A percentile compares a stretch with the other conserved stretches of the same genome.
Evolutionary conservation across 345 rosid species (phyloP).

Genomic region (Passiflora organensis): DNA sequence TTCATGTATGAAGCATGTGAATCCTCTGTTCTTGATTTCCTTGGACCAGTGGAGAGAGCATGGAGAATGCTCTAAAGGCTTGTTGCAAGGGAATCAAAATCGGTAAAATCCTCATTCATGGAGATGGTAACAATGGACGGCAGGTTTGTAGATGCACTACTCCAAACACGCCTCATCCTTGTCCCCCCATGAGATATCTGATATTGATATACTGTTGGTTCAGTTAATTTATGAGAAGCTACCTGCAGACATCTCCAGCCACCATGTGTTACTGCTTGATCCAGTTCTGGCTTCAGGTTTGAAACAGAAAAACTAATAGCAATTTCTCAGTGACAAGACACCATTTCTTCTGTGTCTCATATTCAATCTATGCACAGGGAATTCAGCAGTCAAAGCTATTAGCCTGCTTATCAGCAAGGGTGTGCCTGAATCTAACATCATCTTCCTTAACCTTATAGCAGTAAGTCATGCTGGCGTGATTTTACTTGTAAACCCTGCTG

Average conservation of each 20-base stretch:
- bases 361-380: conserved; percentile 37
- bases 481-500: background rate
- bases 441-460: conserved; percentile 89
- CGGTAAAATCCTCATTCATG: conserved; percentile 81
- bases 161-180: background rate
- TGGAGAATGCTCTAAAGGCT: conserved; percentile 92
- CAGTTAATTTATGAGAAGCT: conserved; percentile 92
- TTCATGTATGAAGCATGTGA: background rate
- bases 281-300: conserved; percentile 95
- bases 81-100: conserved; percentile 92
- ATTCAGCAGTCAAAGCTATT: conserved; percentile 75
- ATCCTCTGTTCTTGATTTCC: background rate
- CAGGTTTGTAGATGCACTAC: conserved; percentile 44
- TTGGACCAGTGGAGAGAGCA: conserved; percentile 76
- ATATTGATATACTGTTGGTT: conserved; percentile 11
- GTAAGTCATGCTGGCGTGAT: conserved; percentile 35
- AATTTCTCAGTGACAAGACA: background rate
- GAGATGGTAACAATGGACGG: conserved; percentile 64
- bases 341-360: conserved; percentile 7
- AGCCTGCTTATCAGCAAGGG: conserved; percentile 73
- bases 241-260: conserved; percentile 77
- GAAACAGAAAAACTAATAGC: conserved; percentile 2
- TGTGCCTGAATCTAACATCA: conserved; percentile 71
- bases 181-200: background rate
- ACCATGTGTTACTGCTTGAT: conserved; percentile 75